Conservation (phyloP, 495 filamentous ascomycete species). For the Cladorrhinum samala region DNA sequence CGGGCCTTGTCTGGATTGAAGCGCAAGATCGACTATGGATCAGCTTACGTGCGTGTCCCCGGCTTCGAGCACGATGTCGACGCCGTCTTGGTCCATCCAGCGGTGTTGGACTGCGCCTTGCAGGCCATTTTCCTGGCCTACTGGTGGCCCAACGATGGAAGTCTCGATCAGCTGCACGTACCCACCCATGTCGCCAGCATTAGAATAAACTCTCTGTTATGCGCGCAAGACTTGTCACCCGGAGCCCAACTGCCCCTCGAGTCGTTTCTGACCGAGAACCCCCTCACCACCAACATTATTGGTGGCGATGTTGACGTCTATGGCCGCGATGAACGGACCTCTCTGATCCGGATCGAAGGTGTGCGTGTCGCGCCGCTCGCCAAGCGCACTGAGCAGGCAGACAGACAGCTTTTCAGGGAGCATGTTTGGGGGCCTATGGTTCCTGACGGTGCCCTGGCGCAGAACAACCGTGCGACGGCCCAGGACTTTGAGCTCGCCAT, state of each 20-base stretch:
- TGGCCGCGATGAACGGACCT: too few relatives aligned
- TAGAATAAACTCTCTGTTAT: conserved; percentile 12
- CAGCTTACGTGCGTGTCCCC: neutral
- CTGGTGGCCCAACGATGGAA: conserved; percentile 16
- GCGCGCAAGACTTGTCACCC: neutral
- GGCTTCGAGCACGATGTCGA: neutral
- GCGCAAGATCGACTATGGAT: neutral
- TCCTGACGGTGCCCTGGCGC: too few relatives aligned
- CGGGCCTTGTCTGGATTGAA: neutral
- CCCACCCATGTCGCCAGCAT: conserved; percentile 19
- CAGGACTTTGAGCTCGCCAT: too few relatives aligned
- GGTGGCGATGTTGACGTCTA: too few relatives aligned
- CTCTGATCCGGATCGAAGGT: too few relatives aligned
- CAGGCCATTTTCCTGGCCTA: conserved; percentile 24
- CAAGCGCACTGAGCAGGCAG: too few relatives aligned
- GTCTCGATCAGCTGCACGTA: conserved; percentile 16
- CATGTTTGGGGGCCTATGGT: too few relatives aligned
- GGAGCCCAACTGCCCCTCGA: neutral
- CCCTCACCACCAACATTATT: too few relatives aligned
- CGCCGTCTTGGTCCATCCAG: conserved; percentile 23
- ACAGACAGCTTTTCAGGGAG: too few relatives aligned
- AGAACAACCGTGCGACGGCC: too few relatives aligned
- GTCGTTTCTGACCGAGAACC: too few relatives aligned
- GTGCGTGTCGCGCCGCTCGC: too few relatives aligned
- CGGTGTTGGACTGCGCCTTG: conserved; percentile 23